Conservation (phyloP, 768 basidiomycete species). For the Mycena amicta region DNA sequence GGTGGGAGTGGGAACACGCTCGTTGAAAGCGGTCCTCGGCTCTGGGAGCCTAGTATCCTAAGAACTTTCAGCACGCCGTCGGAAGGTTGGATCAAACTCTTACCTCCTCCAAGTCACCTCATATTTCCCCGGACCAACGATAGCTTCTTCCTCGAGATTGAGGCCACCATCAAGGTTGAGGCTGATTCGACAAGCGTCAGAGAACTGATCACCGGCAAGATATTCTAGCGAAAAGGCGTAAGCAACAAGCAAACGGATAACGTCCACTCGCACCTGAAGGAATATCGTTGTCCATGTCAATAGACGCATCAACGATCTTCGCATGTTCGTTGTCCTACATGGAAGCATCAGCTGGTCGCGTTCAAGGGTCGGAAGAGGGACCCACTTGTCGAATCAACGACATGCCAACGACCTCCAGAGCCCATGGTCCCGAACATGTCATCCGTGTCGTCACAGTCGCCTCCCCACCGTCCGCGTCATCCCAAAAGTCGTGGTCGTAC, state of each 20-base stretch:
- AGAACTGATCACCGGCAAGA: conserved; percentile 65
- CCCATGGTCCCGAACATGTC: conserved; percentile 57
- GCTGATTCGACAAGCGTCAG: conserved; percentile 54
- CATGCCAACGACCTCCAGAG: conserved; percentile 54
- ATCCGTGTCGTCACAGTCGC: conserved; percentile 58
- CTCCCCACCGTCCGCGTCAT: conserved; percentile 53
- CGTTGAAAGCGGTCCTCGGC: conserved; percentile 45
- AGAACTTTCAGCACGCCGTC: conserved; percentile 1
- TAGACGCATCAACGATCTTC: conserved; percentile 54
- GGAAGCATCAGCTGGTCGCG: conserved; percentile 6
- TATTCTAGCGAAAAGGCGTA: conserved; percentile 47
- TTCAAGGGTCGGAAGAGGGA: background rate
- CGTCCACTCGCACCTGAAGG: conserved; percentile 44
- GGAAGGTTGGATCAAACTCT: conserved; percentile 12
- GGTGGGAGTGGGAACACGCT: conserved; percentile 62
- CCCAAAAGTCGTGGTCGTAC: conserved; percentile 58
- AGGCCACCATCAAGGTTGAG: conserved; percentile 46
- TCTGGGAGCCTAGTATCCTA: conserved; percentile 51
- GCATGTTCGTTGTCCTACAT: conserved; percentile 46
- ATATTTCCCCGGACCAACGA: conserved; percentile 60
- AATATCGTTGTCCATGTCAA: conserved; percentile 46
- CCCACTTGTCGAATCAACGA: conserved; percentile 50
- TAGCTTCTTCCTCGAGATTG: conserved; percentile 30
- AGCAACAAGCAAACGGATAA: background rate
- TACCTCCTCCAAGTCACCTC: conserved; percentile 69